phyloP scores from a whole-genome alignment of 2,329 filamentous ascomycete genomes.

The Bertia moriformis region DNA sequence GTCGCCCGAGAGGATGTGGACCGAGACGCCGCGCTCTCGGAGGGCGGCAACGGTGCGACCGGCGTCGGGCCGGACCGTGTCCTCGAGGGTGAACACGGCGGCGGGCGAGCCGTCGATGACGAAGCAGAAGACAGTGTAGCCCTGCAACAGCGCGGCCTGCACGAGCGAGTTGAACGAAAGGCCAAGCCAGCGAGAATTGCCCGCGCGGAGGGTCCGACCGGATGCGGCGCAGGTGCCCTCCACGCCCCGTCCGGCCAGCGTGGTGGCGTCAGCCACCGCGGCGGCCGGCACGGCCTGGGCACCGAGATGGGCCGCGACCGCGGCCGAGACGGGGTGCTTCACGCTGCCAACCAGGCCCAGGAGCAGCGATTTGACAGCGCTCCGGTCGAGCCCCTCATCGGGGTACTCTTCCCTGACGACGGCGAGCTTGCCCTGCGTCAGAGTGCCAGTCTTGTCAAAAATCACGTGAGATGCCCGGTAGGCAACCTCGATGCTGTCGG shows the following conservation, averaged over 20 bases:
- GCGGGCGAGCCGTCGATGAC: slow-evolving; percentile 16
- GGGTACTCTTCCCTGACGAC: slow-evolving; percentile 21
- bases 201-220: slow-evolving; percentile 22
- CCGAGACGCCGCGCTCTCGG: slow-evolving; percentile 18
- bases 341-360: slow-evolving; percentile 22
- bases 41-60: slow-evolving; percentile 17
- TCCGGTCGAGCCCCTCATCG: background rate
- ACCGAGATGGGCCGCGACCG: slow-evolving; percentile 17
- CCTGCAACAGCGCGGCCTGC: slow-evolving; percentile 15
- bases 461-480: slow-evolving; percentile 50
- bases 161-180: slow-evolving; percentile 16
- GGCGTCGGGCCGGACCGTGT: slow-evolving; percentile 28
- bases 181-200: slow-evolving; percentile 32
- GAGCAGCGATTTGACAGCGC: slow-evolving; percentile 7
- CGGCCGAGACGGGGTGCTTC: slow-evolving; percentile 36
- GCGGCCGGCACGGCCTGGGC: slow-evolving; percentile 5
- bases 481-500: slow-evolving; percentile 46
- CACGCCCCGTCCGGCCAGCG: slow-evolving; percentile 29
- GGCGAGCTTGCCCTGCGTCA: slow-evolving; percentile 44
- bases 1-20: slow-evolving; percentile 37
- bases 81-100: slow-evolving; percentile 29
- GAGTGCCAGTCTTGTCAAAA: slow-evolving; percentile 70
- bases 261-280: slow-evolving; percentile 15
- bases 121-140: slow-evolving; percentile 31
- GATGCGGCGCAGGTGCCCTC: slow-evolving; percentile 15